Conservation (phyloP, 83 land plant species). For the Larix sibirica region DNA sequence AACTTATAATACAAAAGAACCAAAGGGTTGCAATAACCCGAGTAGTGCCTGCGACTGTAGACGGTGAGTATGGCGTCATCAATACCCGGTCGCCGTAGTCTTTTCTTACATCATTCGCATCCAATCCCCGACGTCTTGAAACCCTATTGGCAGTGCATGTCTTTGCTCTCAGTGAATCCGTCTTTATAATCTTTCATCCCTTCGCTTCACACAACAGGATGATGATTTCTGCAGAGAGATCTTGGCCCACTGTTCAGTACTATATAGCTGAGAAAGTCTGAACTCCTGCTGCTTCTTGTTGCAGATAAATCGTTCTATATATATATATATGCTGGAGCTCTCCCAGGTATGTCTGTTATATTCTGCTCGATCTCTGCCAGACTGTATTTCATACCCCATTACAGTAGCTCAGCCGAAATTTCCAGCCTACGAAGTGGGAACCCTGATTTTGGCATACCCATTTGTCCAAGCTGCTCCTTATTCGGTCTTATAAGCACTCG, state of each 20-base stretch:
- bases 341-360: constrained; percentile 19
- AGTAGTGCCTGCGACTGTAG: background rate
- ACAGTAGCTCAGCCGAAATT: background rate
- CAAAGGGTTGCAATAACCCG: too few relatives aligned
- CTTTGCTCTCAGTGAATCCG: constrained; percentile 1
- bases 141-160: background rate
- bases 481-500: too few relatives aligned
- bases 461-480: background rate
- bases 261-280: background rate
- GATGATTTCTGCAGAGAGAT: background rate
- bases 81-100: background rate
- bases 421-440: background rate
- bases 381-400: constrained; percentile 1
- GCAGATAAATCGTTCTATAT: background rate
- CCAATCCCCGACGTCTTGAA: constrained; percentile 11
- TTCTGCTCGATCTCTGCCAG: constrained; percentile 5
- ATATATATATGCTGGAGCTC: background rate
- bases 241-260: background rate
- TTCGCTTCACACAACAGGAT: background rate
- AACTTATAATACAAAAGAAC: too few relatives aligned
- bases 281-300: background rate
- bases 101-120: constrained; percentile 15
- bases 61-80: background rate
- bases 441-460: constrained; percentile 1
- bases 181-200: constrained; percentile 13